Evolutionary conservation across 768 basidiomycete species (phyloP), one percentile per base, ranked within the genome.

Genomic region (Phylloporus arenicola): DNA sequence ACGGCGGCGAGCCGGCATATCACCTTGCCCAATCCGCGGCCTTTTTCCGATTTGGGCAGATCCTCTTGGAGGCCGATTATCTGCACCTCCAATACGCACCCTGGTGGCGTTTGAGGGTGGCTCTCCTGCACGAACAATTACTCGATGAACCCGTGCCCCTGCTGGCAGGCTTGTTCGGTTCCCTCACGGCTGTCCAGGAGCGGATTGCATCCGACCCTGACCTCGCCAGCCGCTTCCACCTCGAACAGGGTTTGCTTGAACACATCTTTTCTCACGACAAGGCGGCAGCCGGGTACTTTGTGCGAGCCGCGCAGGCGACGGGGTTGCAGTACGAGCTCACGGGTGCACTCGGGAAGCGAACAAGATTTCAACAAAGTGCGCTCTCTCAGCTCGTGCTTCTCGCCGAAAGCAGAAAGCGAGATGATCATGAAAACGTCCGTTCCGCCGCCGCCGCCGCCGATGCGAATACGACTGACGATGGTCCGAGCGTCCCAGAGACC

Each of bases 1-100:
- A 79, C 53, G 81, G 82, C 4, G 96, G 96, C 3, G 96, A 98
- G 70, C 96, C 96, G 9, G 92, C 90, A 0, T 99, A 98, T 70
- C 96, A 98, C 66, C 87, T 98, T 40, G 77, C 84, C 8, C 75
- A 75, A 58, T 70, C 68, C 33, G 77, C 92, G 6, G 67, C 79
- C 19, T 83, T 95, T 60, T 77, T 98, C 43, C 78, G 83, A 27
- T 70, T 94, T 48, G 81, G 94, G 0, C 80, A 86, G 59, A 70
- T 89, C 22, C 72, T 96, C 42, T 70, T 95, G 53, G 70, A 70
- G 16, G 65, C 70, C 10, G 75, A 78, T 2, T 82, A 75, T 57
- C 64, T 64, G 19, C 74, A 78, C 54, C 67, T 82, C 46, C 62
- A 60, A 34, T 82, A 84, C 14, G 69, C 69, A 16, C 63, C 76